These are phyloP conservation scores for Cercospora sp. DNA, from an alignment of 2,329 filamentous ascomycete species.

Conservation along the genomic window DNA sequence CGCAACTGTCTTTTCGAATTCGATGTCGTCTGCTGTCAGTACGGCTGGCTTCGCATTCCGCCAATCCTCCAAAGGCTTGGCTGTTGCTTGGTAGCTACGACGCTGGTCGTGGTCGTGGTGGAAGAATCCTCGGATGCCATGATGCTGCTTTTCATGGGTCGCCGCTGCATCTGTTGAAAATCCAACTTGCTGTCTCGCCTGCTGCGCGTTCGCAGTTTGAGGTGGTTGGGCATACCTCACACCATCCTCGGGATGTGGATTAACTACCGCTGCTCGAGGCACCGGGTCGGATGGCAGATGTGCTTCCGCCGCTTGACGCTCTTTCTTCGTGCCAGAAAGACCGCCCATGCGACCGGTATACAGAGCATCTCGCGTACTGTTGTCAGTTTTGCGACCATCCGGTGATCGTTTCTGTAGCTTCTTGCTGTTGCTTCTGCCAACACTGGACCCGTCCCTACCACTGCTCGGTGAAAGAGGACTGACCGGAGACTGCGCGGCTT, in stretches of 20 bases:
- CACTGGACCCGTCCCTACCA: slow-evolving; percentile 12
- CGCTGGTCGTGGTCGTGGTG: slow-evolving; percentile 48
- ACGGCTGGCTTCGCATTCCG: slow-evolving; percentile 43
- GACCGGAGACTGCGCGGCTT: slow-evolving; percentile 24
- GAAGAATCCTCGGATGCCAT: slow-evolving; percentile 42
- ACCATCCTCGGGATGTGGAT: slow-evolving; percentile 19
- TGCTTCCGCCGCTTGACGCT: slow-evolving; percentile 37
- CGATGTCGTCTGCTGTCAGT: slow-evolving; percentile 47
- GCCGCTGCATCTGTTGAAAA: slow-evolving; percentile 36
- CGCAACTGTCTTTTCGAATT: slow-evolving; percentile 36
- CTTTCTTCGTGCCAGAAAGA: slow-evolving; percentile 31
- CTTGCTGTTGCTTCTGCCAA: slow-evolving; percentile 40
- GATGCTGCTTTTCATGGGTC: slow-evolving; percentile 34
- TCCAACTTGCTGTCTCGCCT: slow-evolving; percentile 44
- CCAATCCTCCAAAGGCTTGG: slow-evolving; percentile 61
- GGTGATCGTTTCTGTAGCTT: slow-evolving; percentile 33
- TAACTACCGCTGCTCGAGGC: slow-evolving; percentile 31
- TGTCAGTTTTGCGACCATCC: slow-evolving; percentile 15
- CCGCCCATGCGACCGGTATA: slow-evolving; percentile 41
- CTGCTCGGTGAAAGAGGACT: slow-evolving; percentile 25
- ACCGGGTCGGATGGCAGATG: slow-evolving; percentile 41
- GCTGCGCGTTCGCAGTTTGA: slow-evolving; percentile 40
- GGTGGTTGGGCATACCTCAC: slow-evolving; percentile 40
- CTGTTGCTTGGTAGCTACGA: slow-evolving; percentile 54
- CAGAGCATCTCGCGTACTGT: slow-evolving; percentile 37